phyloP scores from a whole-genome alignment of 306 rosid species.

The Amphicarpaea edgeworthii region DNA sequence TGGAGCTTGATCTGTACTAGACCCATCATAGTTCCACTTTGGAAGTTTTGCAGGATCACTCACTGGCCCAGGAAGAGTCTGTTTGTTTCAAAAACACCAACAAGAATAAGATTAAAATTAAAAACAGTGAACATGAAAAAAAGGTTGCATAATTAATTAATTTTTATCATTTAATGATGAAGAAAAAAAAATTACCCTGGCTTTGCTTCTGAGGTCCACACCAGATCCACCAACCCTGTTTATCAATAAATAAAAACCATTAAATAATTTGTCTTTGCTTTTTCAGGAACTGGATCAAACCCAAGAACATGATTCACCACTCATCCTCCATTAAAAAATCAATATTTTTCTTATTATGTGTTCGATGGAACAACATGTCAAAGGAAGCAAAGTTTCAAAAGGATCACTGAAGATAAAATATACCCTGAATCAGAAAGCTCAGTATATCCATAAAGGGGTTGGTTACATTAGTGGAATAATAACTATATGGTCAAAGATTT shows the following conservation, averaged over 20 bases:
- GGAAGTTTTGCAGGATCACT: conserved; percentile 73
- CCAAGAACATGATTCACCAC: conserved; percentile 3
- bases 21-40: conserved; percentile 73
- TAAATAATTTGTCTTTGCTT: neutral
- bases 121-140: neutral
- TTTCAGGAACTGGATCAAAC: conserved; percentile 24
- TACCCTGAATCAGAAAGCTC: conserved; percentile 39
- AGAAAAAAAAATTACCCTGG: conserved; percentile 54
- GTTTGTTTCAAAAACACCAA: neutral
- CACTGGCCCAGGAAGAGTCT: conserved; percentile 70
- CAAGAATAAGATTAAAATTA: neutral
- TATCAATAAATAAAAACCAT: neutral
- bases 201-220: conserved; percentile 73
- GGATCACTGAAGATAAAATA: conserved; percentile 19
- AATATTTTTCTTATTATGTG: neutral
- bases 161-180: neutral
- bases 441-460: conserved; percentile 26
- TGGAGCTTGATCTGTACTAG: conserved; percentile 79
- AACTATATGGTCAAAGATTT: conserved; percentile 17
- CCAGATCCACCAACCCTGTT: conserved; percentile 87
- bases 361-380: neutral
- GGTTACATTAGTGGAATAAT: neutral
- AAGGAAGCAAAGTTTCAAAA: conserved; percentile 31
- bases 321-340: neutral
- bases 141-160: neutral